Evolutionary conservation across 441 rosid species (phyloP).

Genomic region (Rhodomyrtus psidioides): DNA sequence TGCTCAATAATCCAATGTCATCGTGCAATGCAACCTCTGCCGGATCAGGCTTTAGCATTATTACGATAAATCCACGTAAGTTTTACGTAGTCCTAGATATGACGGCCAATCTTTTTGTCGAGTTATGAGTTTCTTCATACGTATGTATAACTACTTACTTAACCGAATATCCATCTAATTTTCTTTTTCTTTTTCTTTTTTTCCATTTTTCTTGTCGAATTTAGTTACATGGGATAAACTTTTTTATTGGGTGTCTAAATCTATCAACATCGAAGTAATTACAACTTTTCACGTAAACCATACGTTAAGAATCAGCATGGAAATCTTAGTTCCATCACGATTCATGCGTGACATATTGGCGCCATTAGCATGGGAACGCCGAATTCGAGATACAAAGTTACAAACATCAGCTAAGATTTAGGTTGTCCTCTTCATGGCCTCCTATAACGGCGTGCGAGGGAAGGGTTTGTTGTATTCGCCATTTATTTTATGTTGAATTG

Average conservation of each 20-base stretch:
- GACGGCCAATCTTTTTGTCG: not conserved
- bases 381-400: not conserved
- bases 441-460: not conserved
- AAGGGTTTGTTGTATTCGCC: not conserved
- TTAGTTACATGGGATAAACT: not conserved
- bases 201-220: not conserved
- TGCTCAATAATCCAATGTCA: not conserved
- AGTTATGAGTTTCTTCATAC: not conserved
- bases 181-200: not conserved
- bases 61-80: not conserved
- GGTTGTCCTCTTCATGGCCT: not conserved
- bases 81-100: not conserved
- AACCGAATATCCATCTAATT: not conserved
- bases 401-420: not conserved
- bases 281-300: not conserved
- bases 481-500: not conserved
- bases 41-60: not conserved
- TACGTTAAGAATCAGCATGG: not conserved
- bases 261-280: not conserved
- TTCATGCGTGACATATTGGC: not conserved
- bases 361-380: not conserved
- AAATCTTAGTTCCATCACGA: not conserved
- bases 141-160: not conserved
- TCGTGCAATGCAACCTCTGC: not conserved
- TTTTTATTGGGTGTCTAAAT: not conserved